A percentile compares a stretch with the other conserved stretches of the same genome.
These are phyloP conservation scores for Kodamaea arcana DNA, from an alignment of 1,139 yeast genomes.

Conservation along the genomic window DNA sequence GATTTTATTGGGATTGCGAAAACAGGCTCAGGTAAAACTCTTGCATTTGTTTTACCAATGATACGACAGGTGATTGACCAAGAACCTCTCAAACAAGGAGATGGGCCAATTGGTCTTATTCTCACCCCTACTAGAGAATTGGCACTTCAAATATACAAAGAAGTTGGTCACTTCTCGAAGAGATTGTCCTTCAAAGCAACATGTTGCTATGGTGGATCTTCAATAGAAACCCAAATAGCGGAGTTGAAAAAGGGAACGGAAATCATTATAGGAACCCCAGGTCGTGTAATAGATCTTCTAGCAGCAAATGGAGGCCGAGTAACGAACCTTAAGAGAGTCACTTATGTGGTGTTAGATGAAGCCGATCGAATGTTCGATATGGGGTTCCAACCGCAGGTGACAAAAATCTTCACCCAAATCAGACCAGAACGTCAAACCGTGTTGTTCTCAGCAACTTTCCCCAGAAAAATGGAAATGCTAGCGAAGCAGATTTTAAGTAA, in stretches of 20 bases:
- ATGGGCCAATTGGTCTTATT: conserved; percentile 78
- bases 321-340: conserved; percentile 61
- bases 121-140: conserved; percentile 93
- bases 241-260: conserved; percentile 77
- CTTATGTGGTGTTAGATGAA: conserved; percentile 87
- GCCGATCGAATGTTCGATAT: conserved; percentile 96
- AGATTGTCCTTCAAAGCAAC: conserved; percentile 47
- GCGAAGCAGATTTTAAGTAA: conserved; percentile 59
- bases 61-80: conserved; percentile 79
- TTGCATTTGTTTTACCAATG: conserved; percentile 81
- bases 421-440: conserved; percentile 93
- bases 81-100: conserved; percentile 43
- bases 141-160: conserved; percentile 78
- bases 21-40: conserved; percentile 95
- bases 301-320: conserved; percentile 83
- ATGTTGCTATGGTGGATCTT: conserved; percentile 95
- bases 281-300: conserved; percentile 83
- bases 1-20: conserved; percentile 94
- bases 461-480: conserved; percentile 68
- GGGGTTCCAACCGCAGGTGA: conserved; percentile 97
- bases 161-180: conserved; percentile 56
- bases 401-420: conserved; percentile 69
- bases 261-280: conserved; percentile 91
- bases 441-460: conserved; percentile 91
- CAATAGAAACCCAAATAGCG: conserved; percentile 77